Evolutionary conservation across 805 yeast species (phyloP), one percentile per base, ranked within the genome.

Genomic region (Saturnispora galanensis): DNA sequence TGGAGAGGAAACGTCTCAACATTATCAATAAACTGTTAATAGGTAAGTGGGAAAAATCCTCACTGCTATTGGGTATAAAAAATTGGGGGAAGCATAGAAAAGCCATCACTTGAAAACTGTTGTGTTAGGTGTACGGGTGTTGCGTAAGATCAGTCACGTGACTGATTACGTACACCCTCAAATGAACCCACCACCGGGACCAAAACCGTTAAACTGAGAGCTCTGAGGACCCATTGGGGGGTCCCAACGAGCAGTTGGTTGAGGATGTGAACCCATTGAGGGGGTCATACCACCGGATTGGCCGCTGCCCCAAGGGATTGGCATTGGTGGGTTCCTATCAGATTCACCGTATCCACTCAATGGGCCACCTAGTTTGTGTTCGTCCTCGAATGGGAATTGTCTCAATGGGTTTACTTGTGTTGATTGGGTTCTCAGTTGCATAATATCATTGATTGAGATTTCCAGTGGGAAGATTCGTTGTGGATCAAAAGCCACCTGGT

Each of bases 91-190:
- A 21, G 26, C 26, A 5, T 21, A 5, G 26, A 21, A 21, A 21
- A 5, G 5, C 26, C 26, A 21, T 8, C 8, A 21, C 26, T 5
- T 21, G 8, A 10, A 16, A 16, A 29, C 4, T 9, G 26, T 5
- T 18, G 12, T 7, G 3, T 12, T 11, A 3, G 38, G 30, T 35
- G 47, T 15, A 36, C 34, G 28, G 37, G 28, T 36, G 74, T 12
- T 12, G 11, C 5, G 10, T n/a, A n/a, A 4, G 4, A 35, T 8
- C 38, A 18, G 13, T 10, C 9, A 12, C 11, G 5, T 12, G 12
- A 10, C n/a, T n/a, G 17, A 15, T 34, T 15, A 12, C 26, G 26
- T 21, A 21, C 26, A 5, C 32, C 18, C 7, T 38, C 10, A 38
- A 29, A 38, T 10, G 26, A 33, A 39, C 15, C 34, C 34, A 11